Percentiles rank a stretch among this genome's conserved stretches.
Conservation (phyloP, 129 eudicot genomes). For the Gnaphalium uliginosum region DNA sequence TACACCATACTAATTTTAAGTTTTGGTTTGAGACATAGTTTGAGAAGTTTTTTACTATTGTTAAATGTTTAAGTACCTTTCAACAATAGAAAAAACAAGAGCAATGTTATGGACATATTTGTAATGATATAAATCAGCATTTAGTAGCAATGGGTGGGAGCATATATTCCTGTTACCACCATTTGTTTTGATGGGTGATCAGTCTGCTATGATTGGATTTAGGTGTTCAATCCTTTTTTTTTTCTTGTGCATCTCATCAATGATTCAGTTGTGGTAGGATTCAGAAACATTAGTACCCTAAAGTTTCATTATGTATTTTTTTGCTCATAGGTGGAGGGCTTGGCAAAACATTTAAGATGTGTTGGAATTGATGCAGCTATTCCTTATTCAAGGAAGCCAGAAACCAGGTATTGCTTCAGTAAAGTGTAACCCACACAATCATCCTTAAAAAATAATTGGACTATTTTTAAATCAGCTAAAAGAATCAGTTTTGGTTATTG, state of each 20-base stretch:
- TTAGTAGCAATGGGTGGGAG: conserved; percentile 49
- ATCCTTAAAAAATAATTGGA: not conserved
- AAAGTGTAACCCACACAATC: not conserved
- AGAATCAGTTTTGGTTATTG: not conserved
- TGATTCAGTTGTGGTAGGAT: conserved; percentile 1
- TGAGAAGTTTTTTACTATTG: conserved; percentile 6
- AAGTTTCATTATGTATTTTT: not conserved
- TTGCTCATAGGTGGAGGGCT: conserved; percentile 72
- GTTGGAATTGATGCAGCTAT: conserved; percentile 96
- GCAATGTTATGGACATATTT: not conserved
- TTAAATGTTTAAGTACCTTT: conserved; percentile 6
- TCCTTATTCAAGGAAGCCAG: conserved; percentile 81
- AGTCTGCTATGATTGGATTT: conserved; percentile 18
- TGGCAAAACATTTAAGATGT: conserved; percentile 94
- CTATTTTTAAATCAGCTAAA: not conserved
- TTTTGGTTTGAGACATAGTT: conserved; percentile 5
- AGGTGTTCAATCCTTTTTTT: conserved; percentile 18
- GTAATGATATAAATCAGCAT: not conserved
- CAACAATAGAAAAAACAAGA: not conserved
- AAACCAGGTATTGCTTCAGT: conserved; percentile 56
- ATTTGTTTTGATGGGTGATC: conserved; percentile 14
- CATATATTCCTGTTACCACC: conserved; percentile 13
- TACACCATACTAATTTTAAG: conserved; percentile 3
- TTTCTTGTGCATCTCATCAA: conserved; percentile 1
- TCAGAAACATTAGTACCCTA: not conserved